phyloP scores from a whole-genome alignment of 768 basidiomycete species.

The Suillus decipiens region DNA sequence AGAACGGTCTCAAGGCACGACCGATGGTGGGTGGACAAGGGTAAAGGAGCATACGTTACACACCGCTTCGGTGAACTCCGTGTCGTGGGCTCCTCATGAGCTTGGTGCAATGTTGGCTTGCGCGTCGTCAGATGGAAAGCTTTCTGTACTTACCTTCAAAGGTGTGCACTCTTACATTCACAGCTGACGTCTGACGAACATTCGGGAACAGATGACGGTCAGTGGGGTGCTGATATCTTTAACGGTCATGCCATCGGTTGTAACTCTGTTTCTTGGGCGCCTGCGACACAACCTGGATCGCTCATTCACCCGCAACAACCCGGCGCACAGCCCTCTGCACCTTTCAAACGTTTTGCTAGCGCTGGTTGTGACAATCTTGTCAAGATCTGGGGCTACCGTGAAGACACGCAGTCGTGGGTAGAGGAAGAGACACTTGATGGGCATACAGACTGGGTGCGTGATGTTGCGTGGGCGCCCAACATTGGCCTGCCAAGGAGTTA shows the following conservation, averaged over 20 bases:
- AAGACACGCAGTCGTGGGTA: constrained; percentile 85
- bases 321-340: constrained; percentile 36
- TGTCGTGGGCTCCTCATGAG: constrained; percentile 99
- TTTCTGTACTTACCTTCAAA: constrained; percentile 96
- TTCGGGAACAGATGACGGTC: constrained; percentile 77
- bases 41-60: constrained; percentile 96
- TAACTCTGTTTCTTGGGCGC: constrained; percentile 98
- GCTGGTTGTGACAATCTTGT: constrained; percentile 97
- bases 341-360: constrained; percentile 90
- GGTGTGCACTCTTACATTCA: constrained; percentile 51
- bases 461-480: constrained; percentile 99
- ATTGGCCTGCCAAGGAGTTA: constrained; percentile 94
- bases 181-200: neutral
- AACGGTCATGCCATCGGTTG: constrained; percentile 95
- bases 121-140: constrained; percentile 94
- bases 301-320: constrained; percentile 72
- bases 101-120: constrained; percentile 96
- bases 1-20: constrained; percentile 63
- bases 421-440: constrained; percentile 91
- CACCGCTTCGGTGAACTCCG: constrained; percentile 94
- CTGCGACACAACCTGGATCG: constrained; percentile 83
- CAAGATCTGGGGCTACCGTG: constrained; percentile 90
- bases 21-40: constrained; percentile 78
- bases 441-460: constrained; percentile 96
- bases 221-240: constrained; percentile 94